Evolutionary conservation across 352 stramenopile species (phyloP), one percentile per base, ranked within the genome.

Genomic region (Phytophthora boehmeriae): DNA sequence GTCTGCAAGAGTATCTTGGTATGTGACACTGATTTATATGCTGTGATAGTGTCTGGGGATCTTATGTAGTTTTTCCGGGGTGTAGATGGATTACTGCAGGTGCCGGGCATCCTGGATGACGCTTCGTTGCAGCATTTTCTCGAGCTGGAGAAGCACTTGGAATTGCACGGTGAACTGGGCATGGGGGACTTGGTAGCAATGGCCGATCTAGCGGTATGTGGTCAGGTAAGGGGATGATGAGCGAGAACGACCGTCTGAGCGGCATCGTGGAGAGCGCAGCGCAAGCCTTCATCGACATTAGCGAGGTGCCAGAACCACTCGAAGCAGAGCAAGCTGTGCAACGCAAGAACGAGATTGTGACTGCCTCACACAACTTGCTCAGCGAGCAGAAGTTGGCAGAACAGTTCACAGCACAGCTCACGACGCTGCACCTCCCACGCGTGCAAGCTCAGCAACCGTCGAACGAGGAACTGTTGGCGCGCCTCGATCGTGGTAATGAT

Each of bases 281-380:
- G 35, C 83, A 92, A 67, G 82, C 79, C 17, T 90, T 94, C 43
- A 92, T 94, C 50, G 83, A 94, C 52, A 88, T 94, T 43, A 92
- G 80, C 44, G 83, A 94, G 62, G 78, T 94, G 0, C 80, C 85
- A 3, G 85, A 92, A 51, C 85, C 85, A 17, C 78, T 94, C 3
- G 85, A 94, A 63, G 76, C 78, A 2, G 84, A 91, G 53, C 83
- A 92, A 52, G 83, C 80, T 47, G 78, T 79, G 53, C 83, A 92
- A 55, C 80, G 81, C 54, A 89, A 89, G 59, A 86, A 88, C 54
- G 80, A 92, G 66, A 92, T 92, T 54, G 73, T 89, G 45, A 73
- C 58, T 27, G 80, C 71, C 5, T 74, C 73, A 1, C 71, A 88
- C 30, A 73, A 54, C 16, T 50, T 84, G 44, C 56, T 88, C 23